Conservation (phyloP, 2,329 filamentous ascomycete species). For the Pleoardoris graminearum region DNA sequence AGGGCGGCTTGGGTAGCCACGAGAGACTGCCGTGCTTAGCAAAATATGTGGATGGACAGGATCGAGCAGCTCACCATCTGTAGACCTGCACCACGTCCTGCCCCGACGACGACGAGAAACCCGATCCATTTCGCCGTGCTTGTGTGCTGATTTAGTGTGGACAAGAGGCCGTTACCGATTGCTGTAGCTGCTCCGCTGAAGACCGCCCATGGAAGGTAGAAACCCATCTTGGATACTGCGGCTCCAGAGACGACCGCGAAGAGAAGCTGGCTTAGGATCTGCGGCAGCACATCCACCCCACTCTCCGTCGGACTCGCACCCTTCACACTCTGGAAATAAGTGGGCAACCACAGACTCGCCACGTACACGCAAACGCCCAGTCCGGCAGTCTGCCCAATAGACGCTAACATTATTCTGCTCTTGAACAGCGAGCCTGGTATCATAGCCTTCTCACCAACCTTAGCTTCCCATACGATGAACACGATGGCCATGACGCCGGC, state of each 20-base stretch:
- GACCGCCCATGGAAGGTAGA: conserved; percentile 37
- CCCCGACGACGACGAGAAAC: conserved; percentile 32
- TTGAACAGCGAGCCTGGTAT: conserved; percentile 24
- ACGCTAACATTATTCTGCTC: conserved; percentile 31
- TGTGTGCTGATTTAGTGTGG: conserved; percentile 43
- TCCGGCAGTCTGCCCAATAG: conserved; percentile 10
- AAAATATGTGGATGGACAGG: no score
- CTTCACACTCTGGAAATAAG: conserved; percentile 50
- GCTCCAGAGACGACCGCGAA: conserved; percentile 24
- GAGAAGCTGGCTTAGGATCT: conserved; percentile 33
- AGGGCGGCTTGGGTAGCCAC: conserved; percentile 42
- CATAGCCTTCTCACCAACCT: conserved; percentile 38
- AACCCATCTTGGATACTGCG: conserved; percentile 26
- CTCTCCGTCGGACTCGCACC: conserved; percentile 43
- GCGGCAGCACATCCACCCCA: conserved; percentile 46
- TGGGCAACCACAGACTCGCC: conserved; percentile 28
- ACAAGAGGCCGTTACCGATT: conserved; percentile 48
- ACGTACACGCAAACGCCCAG: conserved; percentile 17
- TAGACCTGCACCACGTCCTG: conserved; percentile 28
- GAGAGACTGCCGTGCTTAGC: conserved; percentile 23
- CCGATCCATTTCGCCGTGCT: conserved; percentile 34
- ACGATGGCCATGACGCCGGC: conserved; percentile 31
- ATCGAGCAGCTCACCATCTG: conserved; percentile 23
- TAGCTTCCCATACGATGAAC: conserved; percentile 41
- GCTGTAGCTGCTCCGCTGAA: conserved; percentile 36